Percentiles rank a stretch among this genome's conserved stretches.
These are phyloP conservation scores for Coemansia sp. DNA, from an alignment of 192 early-diverging fungal species.

Conservation along the genomic window DNA sequence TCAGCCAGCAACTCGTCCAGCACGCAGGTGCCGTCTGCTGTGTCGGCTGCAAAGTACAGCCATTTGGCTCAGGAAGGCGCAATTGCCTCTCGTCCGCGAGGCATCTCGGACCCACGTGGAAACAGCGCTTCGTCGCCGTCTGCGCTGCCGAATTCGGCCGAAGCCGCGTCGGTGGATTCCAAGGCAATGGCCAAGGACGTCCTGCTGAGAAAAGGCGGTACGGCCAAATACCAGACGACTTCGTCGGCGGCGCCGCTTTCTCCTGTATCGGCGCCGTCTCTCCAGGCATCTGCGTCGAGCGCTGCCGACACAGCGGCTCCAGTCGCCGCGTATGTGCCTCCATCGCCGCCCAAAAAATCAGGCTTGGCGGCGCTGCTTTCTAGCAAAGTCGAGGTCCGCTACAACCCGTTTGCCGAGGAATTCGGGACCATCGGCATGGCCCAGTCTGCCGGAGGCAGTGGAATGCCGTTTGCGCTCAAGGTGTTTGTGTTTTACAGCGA, in stretches of 20 bases:
- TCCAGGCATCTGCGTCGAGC: not conserved
- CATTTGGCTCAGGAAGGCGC: slow-evolving; percentile 14
- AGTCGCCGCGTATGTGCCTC: slow-evolving; percentile 19
- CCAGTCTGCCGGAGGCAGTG: slow-evolving; percentile 56
- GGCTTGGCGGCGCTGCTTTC: slow-evolving; percentile 62
- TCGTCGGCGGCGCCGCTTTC: too few species aligned
- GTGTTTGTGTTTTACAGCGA: slow-evolving; percentile 60
- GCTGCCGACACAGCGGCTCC: not conserved
- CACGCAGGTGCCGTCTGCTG: slow-evolving; percentile 11
- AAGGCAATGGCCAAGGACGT: too few species aligned
- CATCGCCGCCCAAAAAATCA: slow-evolving; percentile 45
- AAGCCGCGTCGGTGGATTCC: not conserved
- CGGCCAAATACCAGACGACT: too few species aligned
- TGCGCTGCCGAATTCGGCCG: not conserved
- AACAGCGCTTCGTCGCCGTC: not conserved
- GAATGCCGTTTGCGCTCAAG: slow-evolving; percentile 54
- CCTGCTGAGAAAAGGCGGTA: too few species aligned
- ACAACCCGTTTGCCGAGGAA: slow-evolving; percentile 69
- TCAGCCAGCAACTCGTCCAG: not conserved
- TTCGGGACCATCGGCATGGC: slow-evolving; percentile 63
- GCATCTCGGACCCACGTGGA: slow-evolving; percentile 36
- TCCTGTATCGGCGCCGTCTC: too few species aligned
- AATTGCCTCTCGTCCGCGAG: slow-evolving; percentile 19
- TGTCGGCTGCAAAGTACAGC: slow-evolving; percentile 20
- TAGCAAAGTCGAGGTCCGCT: slow-evolving; percentile 56